Conservation (phyloP, 2,329 filamentous ascomycete species). For the Pseudovirgaria hyperparasitica region DNA sequence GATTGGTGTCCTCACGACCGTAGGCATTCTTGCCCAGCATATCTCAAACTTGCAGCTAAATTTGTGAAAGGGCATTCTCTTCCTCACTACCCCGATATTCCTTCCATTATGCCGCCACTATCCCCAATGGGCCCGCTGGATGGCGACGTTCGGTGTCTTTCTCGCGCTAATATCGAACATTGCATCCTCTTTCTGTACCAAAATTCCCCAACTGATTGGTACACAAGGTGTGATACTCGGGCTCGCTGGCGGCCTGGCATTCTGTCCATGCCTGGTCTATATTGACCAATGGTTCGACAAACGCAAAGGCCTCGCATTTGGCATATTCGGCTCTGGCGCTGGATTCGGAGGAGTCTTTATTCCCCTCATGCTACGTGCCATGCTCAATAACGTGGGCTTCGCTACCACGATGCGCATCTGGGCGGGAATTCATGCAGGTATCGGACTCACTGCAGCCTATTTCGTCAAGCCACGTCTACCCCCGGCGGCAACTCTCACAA, state of each 20-base stretch:
- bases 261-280: slow-evolving; percentile 40
- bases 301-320: slow-evolving; percentile 43
- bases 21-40: slow-evolving; percentile 4
- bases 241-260: no score
- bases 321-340: slow-evolving; percentile 40
- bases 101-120: slow-evolving; percentile 2
- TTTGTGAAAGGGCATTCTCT: slow-evolving; percentile 2
- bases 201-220: slow-evolving; percentile 12
- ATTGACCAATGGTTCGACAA: slow-evolving; percentile 46
- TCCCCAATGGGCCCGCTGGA: slow-evolving; percentile 4
- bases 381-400: slow-evolving; percentile 21
- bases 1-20: slow-evolving; percentile 22
- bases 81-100: slow-evolving; percentile 3
- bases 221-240: slow-evolving; percentile 22
- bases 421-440: slow-evolving; percentile 13
- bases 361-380: slow-evolving; percentile 22
- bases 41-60: neutral
- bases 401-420: slow-evolving; percentile 24
- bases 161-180: slow-evolving; percentile 2
- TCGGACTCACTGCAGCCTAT: slow-evolving; percentile 13
- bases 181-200: slow-evolving; percentile 13
- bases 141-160: slow-evolving; percentile 2
- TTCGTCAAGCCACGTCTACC: slow-evolving; percentile 12
- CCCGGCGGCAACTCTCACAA: no score
- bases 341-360: slow-evolving; percentile 27